Conservation (phyloP, 202 grass and related monocot genomes). For the Alloteropsis angusta region DNA sequence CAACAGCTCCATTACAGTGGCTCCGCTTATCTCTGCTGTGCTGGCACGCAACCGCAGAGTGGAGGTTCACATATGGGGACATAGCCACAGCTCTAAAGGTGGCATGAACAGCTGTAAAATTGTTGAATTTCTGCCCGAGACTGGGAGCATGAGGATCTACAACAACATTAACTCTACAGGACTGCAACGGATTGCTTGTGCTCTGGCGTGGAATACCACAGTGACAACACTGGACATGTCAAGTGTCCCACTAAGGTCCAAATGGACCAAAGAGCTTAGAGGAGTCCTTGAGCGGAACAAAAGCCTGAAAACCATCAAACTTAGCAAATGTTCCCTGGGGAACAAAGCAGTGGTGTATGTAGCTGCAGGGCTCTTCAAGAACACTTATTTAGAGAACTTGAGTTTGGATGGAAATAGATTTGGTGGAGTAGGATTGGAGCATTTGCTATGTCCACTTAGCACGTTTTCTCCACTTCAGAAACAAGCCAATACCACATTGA, state of each 20-base stretch:
- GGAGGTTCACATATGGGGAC: slow-evolving; percentile 85
- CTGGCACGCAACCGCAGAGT: slow-evolving; percentile 60
- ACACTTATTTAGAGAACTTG: slow-evolving; percentile 64
- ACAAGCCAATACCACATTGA: slow-evolving; percentile 71
- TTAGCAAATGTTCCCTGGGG: slow-evolving; percentile 58
- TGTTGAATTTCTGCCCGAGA: slow-evolving; percentile 69
- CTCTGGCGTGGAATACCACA: slow-evolving; percentile 75
- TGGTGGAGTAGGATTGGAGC: slow-evolving; percentile 67
- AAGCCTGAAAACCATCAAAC: slow-evolving; percentile 56
- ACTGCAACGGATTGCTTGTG: slow-evolving; percentile 50
- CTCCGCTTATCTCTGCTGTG: slow-evolving; percentile 70
- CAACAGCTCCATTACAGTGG: slow-evolving; percentile 44
- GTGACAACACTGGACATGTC: slow-evolving; percentile 69
- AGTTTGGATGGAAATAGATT: slow-evolving; percentile 68
- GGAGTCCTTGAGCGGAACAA: slow-evolving; percentile 59
- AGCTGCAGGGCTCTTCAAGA: slow-evolving; percentile 94
- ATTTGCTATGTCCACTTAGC: slow-evolving; percentile 77
- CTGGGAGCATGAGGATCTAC: slow-evolving; percentile 63
- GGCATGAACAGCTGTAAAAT: slow-evolving; percentile 36
- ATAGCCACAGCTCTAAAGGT: neutral
- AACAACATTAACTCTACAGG: slow-evolving; percentile 29
- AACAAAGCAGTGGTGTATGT: slow-evolving; percentile 83
- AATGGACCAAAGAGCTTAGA: slow-evolving; percentile 83
- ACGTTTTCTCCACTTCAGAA: slow-evolving; percentile 83
- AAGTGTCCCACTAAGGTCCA: slow-evolving; percentile 54